Evolutionary conservation across 1,284 basidiomycete species (phyloP), one percentile per base, ranked within the genome.

Genomic region (Gymnopus androsaceus): DNA sequence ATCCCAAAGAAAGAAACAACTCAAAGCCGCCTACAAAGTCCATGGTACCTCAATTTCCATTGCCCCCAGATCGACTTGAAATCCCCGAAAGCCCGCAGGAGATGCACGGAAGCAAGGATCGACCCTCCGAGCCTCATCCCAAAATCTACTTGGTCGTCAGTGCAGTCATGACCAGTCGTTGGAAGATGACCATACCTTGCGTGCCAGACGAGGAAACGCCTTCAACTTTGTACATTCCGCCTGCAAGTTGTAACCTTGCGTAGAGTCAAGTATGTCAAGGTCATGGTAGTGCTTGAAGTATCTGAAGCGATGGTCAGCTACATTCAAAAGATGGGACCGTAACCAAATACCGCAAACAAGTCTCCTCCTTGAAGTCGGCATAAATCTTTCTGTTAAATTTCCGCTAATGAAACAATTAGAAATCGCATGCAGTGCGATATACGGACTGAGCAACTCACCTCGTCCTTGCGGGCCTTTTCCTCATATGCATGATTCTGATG

Each of bases 401-500:
- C 25, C 90, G 78, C 87, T 91, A 60, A 15, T 42, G 28, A 17
- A 61, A 53, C 17, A 5, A 12, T 54, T 47, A 54, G n/a, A 28
- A n/a, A 36, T 37, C 41, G 17, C 36, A 34, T n/a, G 12, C 15
- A 27, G 15, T 45, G 27, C 47, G 28, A 38, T 28, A 34, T 33
- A 38, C 25, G 17, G 33, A 51, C n/a, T 52, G 21, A 34, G 37
- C 21, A 46, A 61, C 64, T 19, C 54, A 87, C 88, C 78, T 92
- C 90, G 54, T 77, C 77, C 60, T 79, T 81, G 8, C 90, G 76
- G 7, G 81, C 83, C 45, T 77, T 75, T 68, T 93, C 91, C 64
- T 91, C 90, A 66, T 94, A 94, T 12, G 75, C 72, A 63, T 94
- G 92, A 59, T 84, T 89, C 72, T 92, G 91, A 67, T 94, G 92